Conservation (phyloP, 176 grass and related monocot genomes). For the Triticum monococcum region DNA sequence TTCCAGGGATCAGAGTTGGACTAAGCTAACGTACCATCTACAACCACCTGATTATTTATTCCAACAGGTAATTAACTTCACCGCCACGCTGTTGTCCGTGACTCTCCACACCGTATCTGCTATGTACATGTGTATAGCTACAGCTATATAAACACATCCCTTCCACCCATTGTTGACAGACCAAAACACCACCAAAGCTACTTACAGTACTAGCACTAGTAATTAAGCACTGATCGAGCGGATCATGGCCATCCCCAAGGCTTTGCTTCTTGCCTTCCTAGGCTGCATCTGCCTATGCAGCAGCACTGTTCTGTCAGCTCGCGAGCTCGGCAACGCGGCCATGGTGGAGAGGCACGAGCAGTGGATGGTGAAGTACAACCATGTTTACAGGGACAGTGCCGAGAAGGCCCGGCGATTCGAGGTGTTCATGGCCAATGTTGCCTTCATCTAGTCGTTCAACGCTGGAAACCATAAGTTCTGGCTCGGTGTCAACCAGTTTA, state of each 20-base stretch:
- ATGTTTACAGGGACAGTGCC: not conserved
- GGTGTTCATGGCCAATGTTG: not conserved
- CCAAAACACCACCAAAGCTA: not conserved
- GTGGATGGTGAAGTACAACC: not conserved
- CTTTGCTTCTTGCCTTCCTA: not conserved
- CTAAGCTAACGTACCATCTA: too few species aligned
- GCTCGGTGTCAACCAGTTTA: not conserved
- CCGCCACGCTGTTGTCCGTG: too few species aligned
- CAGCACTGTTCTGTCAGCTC: too few species aligned
- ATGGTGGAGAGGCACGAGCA: not conserved
- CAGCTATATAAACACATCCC: too few species aligned
- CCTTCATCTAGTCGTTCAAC: not conserved
- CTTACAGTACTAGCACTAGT: not conserved
- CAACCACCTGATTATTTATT: too few species aligned
- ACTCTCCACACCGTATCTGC: too few species aligned
- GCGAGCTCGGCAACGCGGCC: not conserved
- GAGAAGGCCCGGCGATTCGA: not conserved
- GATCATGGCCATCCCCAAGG: not conserved
- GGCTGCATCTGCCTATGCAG: not conserved
- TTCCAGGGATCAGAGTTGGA: not conserved
- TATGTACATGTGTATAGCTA: not conserved
- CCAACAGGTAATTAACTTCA: too few species aligned
- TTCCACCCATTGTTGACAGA: too few species aligned
- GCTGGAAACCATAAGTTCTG: not conserved
- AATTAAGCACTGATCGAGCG: not conserved